A percentile compares a stretch with the other conserved stretches of the same genome.
These are phyloP conservation scores for Sporothrix humicola DNA, from an alignment of 2,329 filamentous ascomycete genomes.

Conservation along the genomic window DNA sequence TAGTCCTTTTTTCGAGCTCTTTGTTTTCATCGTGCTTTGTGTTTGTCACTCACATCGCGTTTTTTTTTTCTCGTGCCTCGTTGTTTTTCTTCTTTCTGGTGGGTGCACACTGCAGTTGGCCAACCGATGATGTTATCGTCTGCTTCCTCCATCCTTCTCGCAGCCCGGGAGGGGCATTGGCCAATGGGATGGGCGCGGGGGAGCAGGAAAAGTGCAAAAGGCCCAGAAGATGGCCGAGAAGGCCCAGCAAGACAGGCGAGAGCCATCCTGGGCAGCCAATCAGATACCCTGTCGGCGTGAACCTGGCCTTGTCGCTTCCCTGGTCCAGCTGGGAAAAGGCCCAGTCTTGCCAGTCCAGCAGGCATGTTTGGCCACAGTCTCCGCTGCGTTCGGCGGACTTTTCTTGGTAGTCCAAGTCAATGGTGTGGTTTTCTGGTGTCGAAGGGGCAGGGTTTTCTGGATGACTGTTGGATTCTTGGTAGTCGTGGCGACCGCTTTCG, in stretches of 20 bases:
- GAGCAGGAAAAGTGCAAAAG: neutral
- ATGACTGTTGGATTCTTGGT: neutral
- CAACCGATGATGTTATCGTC: slow-evolving; percentile 37
- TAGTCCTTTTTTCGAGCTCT: neutral
- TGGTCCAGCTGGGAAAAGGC: neutral
- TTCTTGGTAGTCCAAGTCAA: neutral
- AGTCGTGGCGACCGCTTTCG: slow-evolving; percentile 26
- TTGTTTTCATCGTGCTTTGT: neutral
- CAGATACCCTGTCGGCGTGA: neutral
- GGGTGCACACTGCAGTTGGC: neutral
- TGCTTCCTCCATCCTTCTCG: slow-evolving; percentile 10
- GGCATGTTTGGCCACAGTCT: slow-evolving; percentile 5
- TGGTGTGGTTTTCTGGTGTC: neutral
- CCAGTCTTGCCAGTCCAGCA: neutral
- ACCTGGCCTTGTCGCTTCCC: neutral
- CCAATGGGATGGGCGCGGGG: slow-evolving; percentile 36
- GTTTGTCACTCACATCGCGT: neutral
- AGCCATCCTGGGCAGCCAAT: slow-evolving; percentile 3
- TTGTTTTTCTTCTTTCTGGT: neutral
- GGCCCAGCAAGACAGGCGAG: neutral
- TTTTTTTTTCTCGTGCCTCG: neutral
- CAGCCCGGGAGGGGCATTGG: slow-evolving; percentile 35
- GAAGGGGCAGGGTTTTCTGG: too few relatives aligned
- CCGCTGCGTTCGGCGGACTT: slow-evolving; percentile 18
- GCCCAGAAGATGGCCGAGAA: neutral